Evolutionary conservation across 495 filamentous ascomycete genomes (phyloP).

Genomic region (Hyaloscypha variabilis): DNA sequence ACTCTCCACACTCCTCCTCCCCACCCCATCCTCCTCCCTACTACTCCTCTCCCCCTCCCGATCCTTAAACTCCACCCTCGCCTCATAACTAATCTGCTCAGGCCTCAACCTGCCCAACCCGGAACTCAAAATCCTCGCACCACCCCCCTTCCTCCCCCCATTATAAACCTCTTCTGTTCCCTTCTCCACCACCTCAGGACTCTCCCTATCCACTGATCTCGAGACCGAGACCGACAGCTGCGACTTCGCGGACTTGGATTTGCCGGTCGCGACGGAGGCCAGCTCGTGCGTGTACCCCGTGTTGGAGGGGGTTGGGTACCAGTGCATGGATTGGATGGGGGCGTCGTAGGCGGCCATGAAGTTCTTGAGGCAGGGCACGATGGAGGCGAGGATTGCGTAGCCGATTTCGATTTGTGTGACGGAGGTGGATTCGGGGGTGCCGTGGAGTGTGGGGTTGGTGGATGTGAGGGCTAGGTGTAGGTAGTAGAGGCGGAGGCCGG

Average conservation of each 20-base stretch:
- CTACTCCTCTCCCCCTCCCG: background rate
- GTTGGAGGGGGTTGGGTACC: background rate
- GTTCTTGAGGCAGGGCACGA: conserved; percentile 48
- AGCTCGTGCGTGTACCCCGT: background rate
- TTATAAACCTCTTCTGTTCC: background rate
- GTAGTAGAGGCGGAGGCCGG: conserved; percentile 11
- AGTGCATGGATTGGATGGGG: background rate
- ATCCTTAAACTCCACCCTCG: background rate
- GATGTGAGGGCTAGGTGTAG: conserved; percentile 7
- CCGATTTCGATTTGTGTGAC: conserved; percentile 45
- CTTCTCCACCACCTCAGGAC: background rate
- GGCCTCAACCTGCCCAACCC: background rate
- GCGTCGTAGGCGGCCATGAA: conserved; percentile 50
- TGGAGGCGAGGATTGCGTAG: conserved; percentile 47
- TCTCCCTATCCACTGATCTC: background rate
- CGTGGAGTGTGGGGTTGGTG: conserved; percentile 1
- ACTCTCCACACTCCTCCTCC: conserved; percentile 13
- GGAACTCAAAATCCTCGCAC: background rate
- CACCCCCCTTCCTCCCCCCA: background rate
- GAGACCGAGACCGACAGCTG: background rate
- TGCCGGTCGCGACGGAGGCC: background rate
- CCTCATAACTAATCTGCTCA: conserved; percentile 13
- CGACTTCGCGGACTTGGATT: background rate
- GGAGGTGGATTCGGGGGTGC: conserved; percentile 34
- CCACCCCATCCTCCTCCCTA: background rate